phyloP scores from a whole-genome alignment of 768 basidiomycete genomes.

The Lactarius deliciosus region DNA sequence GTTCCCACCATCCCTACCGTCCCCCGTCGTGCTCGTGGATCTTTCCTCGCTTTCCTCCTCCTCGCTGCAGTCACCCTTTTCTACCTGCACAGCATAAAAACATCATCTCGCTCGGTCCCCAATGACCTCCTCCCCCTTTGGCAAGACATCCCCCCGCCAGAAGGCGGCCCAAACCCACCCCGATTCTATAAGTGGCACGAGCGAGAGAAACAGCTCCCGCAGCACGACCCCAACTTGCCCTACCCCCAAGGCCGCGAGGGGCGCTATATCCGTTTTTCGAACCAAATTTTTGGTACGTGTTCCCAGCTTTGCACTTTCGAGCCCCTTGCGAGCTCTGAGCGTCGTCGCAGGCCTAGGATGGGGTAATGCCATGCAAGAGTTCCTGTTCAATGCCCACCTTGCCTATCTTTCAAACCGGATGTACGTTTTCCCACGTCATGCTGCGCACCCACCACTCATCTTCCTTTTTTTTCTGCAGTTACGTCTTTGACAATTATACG shows the following conservation, averaged over 20 bases:
- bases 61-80: neutral
- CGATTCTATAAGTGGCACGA: conserved; percentile 20
- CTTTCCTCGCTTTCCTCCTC: neutral
- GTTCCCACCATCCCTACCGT: neutral
- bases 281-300: conserved; percentile 21
- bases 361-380: conserved; percentile 63
- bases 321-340: neutral
- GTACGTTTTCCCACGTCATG: conserved; percentile 38
- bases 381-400: conserved; percentile 51
- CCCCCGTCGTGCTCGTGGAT: neutral
- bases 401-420: conserved; percentile 48
- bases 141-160: conserved; percentile 6
- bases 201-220: conserved; percentile 19
- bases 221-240: conserved; percentile 18
- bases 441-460: neutral
- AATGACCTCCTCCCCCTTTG: neutral
- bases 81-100: neutral
- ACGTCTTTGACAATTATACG: conserved; percentile 59
- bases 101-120: no score
- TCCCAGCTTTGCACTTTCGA: neutral
- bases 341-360: conserved; percentile 48
- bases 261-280: conserved; percentile 24
- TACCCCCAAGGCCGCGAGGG: conserved; percentile 27
- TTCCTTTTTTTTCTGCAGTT: conserved; percentile 31
- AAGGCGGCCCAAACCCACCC: conserved; percentile 11